Base-by-base conservation (phyloP, 805 yeast genomes). In the Kazachstania martiniae region DNA sequence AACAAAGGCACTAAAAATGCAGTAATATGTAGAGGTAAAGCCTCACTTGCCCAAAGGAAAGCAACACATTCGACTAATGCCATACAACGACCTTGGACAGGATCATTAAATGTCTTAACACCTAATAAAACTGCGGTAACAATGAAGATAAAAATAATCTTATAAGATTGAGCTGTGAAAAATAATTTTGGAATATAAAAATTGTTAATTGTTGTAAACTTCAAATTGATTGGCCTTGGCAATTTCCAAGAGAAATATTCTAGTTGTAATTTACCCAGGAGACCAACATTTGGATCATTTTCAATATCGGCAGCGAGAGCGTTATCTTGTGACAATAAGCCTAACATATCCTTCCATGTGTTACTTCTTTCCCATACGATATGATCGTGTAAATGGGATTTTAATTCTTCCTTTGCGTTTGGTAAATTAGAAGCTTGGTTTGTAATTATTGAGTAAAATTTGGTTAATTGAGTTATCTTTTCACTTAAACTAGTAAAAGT, bases 341-440 rank as follows among this genome's bases (percentile, higher is more conserved):
- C 89, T 41, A 87, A 71, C 78, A 89, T 77, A 53, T 87, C 95
- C 47, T 91, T 76, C 97, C 97, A 87, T 13, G 86, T 94, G 0
- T 95, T 87, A 51, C 83, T 83, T 58, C 97, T 72, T 59, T 87
- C 96, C 93, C 95, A 89, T 13, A 87, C 95, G 29, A 87, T 82
- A 53, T 86, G 93, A 47, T 89, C 96, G 38, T 95, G 70, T 41
- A 89, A 60, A 39, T 68, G 73, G 2, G 76, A 66, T 35, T 73
- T 71, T 39, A 77, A 58, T 46, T 74, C 81, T 3, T 65, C 54
- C 42, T 60, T 68, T 21, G 75, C 73, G 8, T 58, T 46, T 18
- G 64, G 70, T 12, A 68, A 43, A 29, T 49, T 47, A 15, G 45
- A 38, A 27, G 41, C 40, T 25, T 46, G 64, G 41, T 37, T 59